Base-by-base conservation (phyloP, 1,139 yeast genomes). In the Taphrina pruni region DNA sequence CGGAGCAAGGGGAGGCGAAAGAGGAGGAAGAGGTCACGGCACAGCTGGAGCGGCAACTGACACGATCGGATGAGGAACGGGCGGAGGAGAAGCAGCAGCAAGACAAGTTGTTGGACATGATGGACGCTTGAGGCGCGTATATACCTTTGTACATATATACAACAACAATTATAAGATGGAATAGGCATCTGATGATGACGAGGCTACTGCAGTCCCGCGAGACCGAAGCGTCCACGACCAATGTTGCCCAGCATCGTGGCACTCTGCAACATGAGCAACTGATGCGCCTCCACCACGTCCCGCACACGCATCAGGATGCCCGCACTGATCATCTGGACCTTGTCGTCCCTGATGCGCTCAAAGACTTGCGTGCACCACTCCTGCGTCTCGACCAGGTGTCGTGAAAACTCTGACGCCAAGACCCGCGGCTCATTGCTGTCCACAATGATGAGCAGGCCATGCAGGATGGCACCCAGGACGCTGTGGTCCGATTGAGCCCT, bases 221-320 rank as follows among this genome's bases (percentile, higher is more conserved):
- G 11, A 1, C 62, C 62, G 39, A 58, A 58, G 2, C 43, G 20
- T 20, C 62, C 67, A 45, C 60, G 51, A n/a, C 61, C 61, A 32
- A 57, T 35, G 43, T 43, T 43, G 43, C 35, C 43, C 48, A 54
- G 20, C 36, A 43, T n/a, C 7, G 48, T 35, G 36, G 11, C n/a
- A 36, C 48, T 39, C 17, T 45, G 61, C 62, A 60, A 50, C 51
- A 65, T 48, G 38, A 65, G n/a, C 58, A 65, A 26, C 50, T 65
- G 57, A 39, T 56, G 32, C n/a, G 12, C 38, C 11, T 65, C 69
- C 51, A 60, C 58, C 35, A 57, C 46, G 39, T 57, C 64, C 9
- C 52, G 38, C 32, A 65, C 48, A 39, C 60, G 52, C 32, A 65
- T 48, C 58, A 50, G 41, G 46, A 50, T 65, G 12, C 65, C 58